phyloP scores from a whole-genome alignment of 768 basidiomycete genomes.

The Brasilioporus rufonigricans region DNA sequence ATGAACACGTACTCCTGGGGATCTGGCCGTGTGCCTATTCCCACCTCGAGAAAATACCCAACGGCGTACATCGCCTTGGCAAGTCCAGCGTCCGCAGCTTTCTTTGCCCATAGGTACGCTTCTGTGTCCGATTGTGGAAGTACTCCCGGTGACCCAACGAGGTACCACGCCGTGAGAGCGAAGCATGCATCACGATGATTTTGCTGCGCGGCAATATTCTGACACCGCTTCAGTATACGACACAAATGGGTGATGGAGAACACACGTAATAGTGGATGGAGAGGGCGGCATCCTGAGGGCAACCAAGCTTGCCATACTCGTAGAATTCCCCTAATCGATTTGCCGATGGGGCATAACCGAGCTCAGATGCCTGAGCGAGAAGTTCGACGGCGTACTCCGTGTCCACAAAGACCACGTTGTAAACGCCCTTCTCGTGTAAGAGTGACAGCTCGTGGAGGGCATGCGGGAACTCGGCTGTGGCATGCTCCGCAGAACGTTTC shows the following conservation, averaged over 20 bases:
- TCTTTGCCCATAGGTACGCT: conserved; percentile 96
- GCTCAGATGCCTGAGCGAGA: conserved; percentile 90
- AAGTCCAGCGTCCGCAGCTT: conserved; percentile 88
- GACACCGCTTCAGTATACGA: conserved; percentile 15
- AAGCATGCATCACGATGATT: conserved; percentile 97
- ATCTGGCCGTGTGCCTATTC: conserved; percentile 75
- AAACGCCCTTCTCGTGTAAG: conserved; percentile 94
- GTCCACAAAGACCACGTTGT: conserved; percentile 97
- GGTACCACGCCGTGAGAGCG: conserved; percentile 97
- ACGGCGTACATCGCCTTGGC: conserved; percentile 97
- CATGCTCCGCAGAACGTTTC: conserved; percentile 92
- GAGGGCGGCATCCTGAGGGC: conserved; percentile 93
- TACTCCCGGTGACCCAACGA: conserved; percentile 96
- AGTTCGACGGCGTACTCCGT: conserved; percentile 93
- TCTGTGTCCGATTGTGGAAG: conserved; percentile 98
- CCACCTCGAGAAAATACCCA: conserved; percentile 96
- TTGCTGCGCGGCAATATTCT: conserved; percentile 99
- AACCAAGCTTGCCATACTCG: conserved; percentile 98
- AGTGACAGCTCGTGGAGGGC: conserved; percentile 93
- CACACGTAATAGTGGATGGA: conserved; percentile 98
- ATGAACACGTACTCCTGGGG: conserved; percentile 55
- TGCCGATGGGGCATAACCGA: conserved; percentile 95
- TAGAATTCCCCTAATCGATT: conserved; percentile 97
- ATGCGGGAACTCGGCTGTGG: conserved; percentile 94
- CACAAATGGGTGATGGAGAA: conserved; percentile 16